Percentiles rank a stretch among this genome's conserved stretches.
phyloP scores from a whole-genome alignment of 495 filamentous ascomycete species.

The Stereocaulon alpinum region DNA sequence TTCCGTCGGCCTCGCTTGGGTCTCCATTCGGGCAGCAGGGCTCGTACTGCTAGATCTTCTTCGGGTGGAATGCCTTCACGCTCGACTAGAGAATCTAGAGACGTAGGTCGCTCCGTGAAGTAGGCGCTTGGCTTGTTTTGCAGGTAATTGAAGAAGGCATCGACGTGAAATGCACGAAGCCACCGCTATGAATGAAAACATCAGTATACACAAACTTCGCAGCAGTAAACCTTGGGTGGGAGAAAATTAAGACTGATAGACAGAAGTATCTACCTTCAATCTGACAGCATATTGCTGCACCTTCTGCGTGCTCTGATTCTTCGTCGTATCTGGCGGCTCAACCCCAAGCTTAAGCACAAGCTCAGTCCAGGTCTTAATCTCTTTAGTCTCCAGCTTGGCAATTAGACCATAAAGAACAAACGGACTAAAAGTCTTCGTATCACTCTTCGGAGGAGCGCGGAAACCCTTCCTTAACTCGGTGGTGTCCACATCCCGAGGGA shows the following conservation, averaged over 20 bases:
- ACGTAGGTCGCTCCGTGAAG: constrained; percentile 67
- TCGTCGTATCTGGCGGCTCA: constrained; percentile 70
- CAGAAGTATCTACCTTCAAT: constrained; percentile 54
- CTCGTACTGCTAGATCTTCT: constrained; percentile 85
- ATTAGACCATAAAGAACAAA: constrained; percentile 77
- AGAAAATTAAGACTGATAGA: background rate
- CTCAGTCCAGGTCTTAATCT: constrained; percentile 95
- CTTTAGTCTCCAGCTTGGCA: constrained; percentile 67
- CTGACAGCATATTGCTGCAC: constrained; percentile 95
- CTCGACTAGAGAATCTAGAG: constrained; percentile 50
- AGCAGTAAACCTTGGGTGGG: too few relatives aligned
- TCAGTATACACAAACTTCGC: constrained; percentile 7
- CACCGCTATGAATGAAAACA: constrained; percentile 52
- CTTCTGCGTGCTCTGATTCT: constrained; percentile 91
- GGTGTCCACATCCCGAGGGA: constrained; percentile 61
- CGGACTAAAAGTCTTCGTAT: constrained; percentile 83
- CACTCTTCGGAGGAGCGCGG: constrained; percentile 76
- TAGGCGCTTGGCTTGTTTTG: constrained; percentile 71
- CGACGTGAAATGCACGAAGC: constrained; percentile 97
- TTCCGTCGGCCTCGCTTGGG: constrained; percentile 82
- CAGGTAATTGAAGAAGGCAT: constrained; percentile 92
- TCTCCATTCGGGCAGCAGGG: constrained; percentile 79
- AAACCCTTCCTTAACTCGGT: constrained; percentile 70
- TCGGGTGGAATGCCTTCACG: constrained; percentile 83
- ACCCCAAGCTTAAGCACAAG: constrained; percentile 83